A percentile compares a stretch with the other conserved stretches of the same genome.
These are phyloP conservation scores for Chalara sp. DNA, from an alignment of 2,329 filamentous ascomycete genomes.

Conservation along the genomic window DNA sequence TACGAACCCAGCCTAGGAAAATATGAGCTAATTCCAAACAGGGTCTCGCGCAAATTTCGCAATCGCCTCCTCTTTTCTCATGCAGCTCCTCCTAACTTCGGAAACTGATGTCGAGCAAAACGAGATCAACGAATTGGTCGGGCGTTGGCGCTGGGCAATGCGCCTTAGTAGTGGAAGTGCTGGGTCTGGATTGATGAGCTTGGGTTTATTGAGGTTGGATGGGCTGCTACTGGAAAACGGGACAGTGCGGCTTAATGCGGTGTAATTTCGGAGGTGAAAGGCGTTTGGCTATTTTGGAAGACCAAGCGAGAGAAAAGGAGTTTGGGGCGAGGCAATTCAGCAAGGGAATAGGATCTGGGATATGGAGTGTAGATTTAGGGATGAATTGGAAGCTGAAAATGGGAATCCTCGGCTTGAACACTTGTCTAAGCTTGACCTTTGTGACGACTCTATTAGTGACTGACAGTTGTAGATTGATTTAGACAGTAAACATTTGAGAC, in stretches of 20 bases:
- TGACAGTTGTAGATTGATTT: no score
- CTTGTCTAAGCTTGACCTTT: no score
- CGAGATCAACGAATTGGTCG: constrained; percentile 23
- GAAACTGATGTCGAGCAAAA: constrained; percentile 18
- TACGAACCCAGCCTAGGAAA: background rate
- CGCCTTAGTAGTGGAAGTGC: constrained; percentile 20
- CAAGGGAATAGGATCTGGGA: no score
- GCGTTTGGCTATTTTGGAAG: no score
- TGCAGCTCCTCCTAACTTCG: constrained; percentile 24
- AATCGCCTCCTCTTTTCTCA: constrained; percentile 27
- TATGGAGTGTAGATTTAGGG: no score
- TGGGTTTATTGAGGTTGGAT: constrained; percentile 24
- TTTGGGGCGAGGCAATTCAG: no score
- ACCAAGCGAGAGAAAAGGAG: no score
- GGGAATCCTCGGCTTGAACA: no score
- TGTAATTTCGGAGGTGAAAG: no score
- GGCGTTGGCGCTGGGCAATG: constrained; percentile 26
- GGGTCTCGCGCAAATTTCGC: constrained; percentile 28
- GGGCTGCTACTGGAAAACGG: constrained; percentile 21
- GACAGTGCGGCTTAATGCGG: constrained; percentile 1
- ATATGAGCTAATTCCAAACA: constrained; percentile 4
- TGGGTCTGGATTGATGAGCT: constrained; percentile 24
- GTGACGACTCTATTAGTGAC: no score
- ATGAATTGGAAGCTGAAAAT: no score
- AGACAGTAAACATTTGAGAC: no score